These are phyloP conservation scores for Boletus reticuloceps DNA, from an alignment of 768 basidiomycete genomes.

Conservation along the genomic window DNA sequence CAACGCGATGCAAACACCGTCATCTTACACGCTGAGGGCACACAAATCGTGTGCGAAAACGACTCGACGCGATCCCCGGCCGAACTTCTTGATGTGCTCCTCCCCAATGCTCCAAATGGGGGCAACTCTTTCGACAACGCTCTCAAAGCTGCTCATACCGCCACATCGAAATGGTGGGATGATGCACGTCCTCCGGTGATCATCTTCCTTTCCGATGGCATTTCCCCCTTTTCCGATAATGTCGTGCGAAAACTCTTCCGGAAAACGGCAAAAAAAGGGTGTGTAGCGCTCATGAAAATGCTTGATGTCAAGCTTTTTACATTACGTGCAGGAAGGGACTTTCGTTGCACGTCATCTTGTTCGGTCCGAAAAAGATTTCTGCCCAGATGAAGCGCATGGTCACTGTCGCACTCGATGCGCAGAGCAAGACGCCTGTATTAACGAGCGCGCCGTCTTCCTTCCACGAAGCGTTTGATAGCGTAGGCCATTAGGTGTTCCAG, in stretches of 20 bases:
- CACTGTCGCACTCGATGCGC: constrained; percentile 44
- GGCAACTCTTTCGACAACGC: constrained; percentile 47
- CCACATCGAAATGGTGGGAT: constrained; percentile 45
- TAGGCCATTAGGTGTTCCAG: constrained; percentile 18
- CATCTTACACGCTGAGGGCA: constrained; percentile 39
- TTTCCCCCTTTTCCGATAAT: constrained; percentile 36
- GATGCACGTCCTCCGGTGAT: constrained; percentile 46
- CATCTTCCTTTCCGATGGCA: constrained; percentile 58
- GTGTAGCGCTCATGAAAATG: neutral
- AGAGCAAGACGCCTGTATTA: constrained; percentile 31
- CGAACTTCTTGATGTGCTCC: constrained; percentile 40
- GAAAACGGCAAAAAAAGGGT: constrained; percentile 41
- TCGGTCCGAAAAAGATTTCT: constrained; percentile 37
- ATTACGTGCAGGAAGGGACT: constrained; percentile 42
- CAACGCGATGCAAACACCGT: constrained; percentile 56
- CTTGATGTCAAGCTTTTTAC: neutral
- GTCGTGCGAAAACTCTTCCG: constrained; percentile 38
- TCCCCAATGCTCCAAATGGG: constrained; percentile 33
- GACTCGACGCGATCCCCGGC: constrained; percentile 44
- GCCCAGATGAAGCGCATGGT: constrained; percentile 45
- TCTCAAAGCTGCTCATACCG: constrained; percentile 32
- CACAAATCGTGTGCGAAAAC: constrained; percentile 34
- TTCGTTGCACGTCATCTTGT: constrained; percentile 58
- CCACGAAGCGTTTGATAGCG: constrained; percentile 49
- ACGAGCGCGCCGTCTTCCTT: constrained; percentile 41